These are phyloP conservation scores for Amphicarpaea edgeworthii DNA, from an alignment of 306 rosid species.

Conservation along the genomic window DNA sequence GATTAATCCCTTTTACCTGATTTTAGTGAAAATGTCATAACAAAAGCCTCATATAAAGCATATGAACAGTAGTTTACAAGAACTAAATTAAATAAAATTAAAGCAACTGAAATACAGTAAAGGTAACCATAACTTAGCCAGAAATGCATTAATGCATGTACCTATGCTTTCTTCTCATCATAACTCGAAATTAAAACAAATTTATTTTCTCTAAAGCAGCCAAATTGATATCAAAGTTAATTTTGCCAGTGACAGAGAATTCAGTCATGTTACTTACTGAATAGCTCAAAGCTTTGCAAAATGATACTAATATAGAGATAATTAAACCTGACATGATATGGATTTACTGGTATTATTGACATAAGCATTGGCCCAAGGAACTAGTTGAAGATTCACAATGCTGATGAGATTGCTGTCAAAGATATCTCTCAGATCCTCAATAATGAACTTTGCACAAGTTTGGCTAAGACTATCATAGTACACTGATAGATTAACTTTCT, in stretches of 20 bases:
- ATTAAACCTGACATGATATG: conserved; percentile 62
- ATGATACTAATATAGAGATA: background rate
- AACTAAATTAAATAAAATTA: background rate
- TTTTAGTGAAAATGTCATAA: background rate
- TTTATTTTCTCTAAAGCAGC: conserved; percentile 17
- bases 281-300: background rate
- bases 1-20: background rate
- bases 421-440: conserved; percentile 49
- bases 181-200: background rate
- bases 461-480: conserved; percentile 58
- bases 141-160: no score
- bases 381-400: conserved; percentile 61
- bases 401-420: conserved; percentile 54
- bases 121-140: no score
- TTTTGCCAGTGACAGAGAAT: no score
- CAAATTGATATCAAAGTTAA: background rate
- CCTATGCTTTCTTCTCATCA: no score
- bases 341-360: conserved; percentile 45
- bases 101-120: background rate
- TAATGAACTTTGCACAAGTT: conserved; percentile 54
- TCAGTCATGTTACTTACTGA: background rate
- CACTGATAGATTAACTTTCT: conserved; percentile 64
- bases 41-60: conserved; percentile 12
- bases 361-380: conserved; percentile 64
- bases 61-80: background rate